phyloP scores from a whole-genome alignment of 495 filamentous ascomycete genomes.

The Hapsidospora chrysogenum region DNA sequence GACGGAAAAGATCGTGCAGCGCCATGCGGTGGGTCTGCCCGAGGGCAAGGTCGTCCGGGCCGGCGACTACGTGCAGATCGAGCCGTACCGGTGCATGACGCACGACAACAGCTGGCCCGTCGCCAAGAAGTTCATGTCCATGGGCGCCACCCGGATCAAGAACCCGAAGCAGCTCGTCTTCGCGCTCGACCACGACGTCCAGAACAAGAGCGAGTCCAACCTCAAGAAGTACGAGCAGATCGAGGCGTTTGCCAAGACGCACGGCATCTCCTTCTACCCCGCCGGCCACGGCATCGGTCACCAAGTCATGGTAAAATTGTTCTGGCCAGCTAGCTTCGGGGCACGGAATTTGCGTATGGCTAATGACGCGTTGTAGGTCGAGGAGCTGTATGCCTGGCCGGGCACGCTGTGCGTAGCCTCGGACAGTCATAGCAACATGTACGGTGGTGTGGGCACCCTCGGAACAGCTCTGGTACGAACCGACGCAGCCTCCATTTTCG shows the following conservation, averaged over 20 bases:
- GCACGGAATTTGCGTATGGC: too few species aligned
- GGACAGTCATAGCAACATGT: constrained; percentile 68
- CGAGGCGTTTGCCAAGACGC: constrained; percentile 66
- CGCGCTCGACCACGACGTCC: constrained; percentile 87
- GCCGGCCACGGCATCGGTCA: constrained; percentile 76
- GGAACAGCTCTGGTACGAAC: constrained; percentile 69
- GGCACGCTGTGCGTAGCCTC: constrained; percentile 62
- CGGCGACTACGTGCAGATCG: constrained; percentile 73
- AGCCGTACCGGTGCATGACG: constrained; percentile 65
- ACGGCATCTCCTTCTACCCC: constrained; percentile 72
- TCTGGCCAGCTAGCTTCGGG: too few species aligned
- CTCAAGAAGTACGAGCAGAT: constrained; percentile 75
- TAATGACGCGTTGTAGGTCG: too few species aligned
- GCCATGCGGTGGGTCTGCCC: constrained; percentile 53
- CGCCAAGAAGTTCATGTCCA: constrained; percentile 70
- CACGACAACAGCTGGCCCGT: constrained; percentile 92
- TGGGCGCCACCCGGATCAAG: constrained; percentile 64
- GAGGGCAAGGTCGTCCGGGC: constrained; percentile 52
- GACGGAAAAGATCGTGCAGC: constrained; percentile 85
- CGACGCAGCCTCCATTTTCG: constrained; percentile 69
- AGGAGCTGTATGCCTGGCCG: constrained; percentile 53
- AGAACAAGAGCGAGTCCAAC: constrained; percentile 72
- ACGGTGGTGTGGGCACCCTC: constrained; percentile 52
- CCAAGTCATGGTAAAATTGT: constrained; percentile 72
- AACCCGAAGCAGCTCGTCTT: constrained; percentile 66